Conservation (phyloP, 345 rosid genomes). For the Lepidium sativum region DNA sequence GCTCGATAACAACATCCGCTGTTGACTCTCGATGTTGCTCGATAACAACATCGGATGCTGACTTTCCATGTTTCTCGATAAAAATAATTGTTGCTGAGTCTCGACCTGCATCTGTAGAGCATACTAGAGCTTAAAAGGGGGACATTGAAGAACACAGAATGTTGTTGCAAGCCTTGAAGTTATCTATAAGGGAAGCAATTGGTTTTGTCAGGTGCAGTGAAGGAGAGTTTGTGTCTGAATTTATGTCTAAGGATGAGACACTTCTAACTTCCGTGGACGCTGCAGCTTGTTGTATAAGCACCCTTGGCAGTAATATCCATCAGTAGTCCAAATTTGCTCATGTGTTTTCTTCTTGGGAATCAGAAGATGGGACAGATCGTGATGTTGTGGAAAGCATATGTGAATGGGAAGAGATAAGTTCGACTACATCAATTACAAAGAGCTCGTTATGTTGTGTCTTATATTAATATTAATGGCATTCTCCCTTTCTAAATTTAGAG, state of each 20-base stretch:
- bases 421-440: conserved; percentile 21
- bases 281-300: conserved; percentile 12
- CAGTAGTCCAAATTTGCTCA: conserved; percentile 21
- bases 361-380: not conserved
- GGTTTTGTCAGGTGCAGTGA: conserved; percentile 21
- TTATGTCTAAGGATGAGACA: conserved; percentile 10
- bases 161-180: conserved; percentile 40
- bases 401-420: conserved; percentile 24
- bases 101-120: too few relatives aligned
- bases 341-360: not conserved
- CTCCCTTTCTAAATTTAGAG: too few relatives aligned
- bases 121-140: too few relatives aligned
- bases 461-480: too few relatives aligned
- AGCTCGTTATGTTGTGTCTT: too few relatives aligned
- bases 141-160: conserved; percentile 49
- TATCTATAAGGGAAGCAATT: conserved; percentile 42
- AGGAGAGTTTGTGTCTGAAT: conserved; percentile 12
- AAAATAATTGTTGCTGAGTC: too few relatives aligned
- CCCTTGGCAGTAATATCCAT: conserved; percentile 12
- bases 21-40: too few relatives aligned
- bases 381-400: conserved; percentile 15
- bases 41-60: too few relatives aligned
- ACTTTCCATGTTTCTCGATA: too few relatives aligned
- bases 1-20: too few relatives aligned
- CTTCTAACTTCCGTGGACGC: conserved; percentile 7